These are phyloP conservation scores for Leavenworthia alabamica DNA, from an alignment of 345 rosid species.

Conservation along the genomic window DNA sequence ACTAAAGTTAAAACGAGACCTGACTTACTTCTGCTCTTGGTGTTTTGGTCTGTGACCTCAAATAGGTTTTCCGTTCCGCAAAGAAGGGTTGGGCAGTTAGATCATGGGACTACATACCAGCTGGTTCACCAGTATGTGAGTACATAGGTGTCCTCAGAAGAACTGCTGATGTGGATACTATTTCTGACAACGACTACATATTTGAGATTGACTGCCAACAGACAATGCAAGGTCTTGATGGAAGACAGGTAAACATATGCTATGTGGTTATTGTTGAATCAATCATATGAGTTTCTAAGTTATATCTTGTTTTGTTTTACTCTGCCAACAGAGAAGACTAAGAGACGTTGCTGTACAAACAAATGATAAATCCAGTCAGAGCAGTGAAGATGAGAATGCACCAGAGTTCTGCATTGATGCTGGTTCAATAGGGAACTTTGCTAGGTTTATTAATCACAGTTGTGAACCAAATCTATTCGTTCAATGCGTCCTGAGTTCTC, in stretches of 20 bases:
- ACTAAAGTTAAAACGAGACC: background rate
- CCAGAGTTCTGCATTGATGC: slow-evolving; percentile 97
- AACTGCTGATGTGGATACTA: slow-evolving; percentile 65
- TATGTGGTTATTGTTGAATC: slow-evolving; percentile 3
- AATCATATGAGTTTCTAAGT: background rate
- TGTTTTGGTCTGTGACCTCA: slow-evolving; percentile 11
- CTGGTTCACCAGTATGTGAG: slow-evolving; percentile 93
- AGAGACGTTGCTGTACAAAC: slow-evolving; percentile 39
- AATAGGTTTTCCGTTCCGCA: slow-evolving; percentile 77
- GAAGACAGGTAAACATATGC: slow-evolving; percentile 59
- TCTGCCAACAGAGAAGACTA: slow-evolving; percentile 54
- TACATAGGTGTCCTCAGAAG: slow-evolving; percentile 64
- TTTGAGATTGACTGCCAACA: slow-evolving; percentile 94
- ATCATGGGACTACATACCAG: slow-evolving; percentile 89
- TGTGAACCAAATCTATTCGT: slow-evolving; percentile 94
- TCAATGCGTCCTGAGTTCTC: slow-evolving; percentile 77
- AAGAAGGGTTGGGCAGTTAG: slow-evolving; percentile 96
- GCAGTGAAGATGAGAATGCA: slow-evolving; percentile 43
- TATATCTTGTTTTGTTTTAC: slow-evolving; percentile 6
- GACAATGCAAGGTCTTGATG: slow-evolving; percentile 80
- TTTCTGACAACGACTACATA: slow-evolving; percentile 62
- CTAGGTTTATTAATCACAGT: slow-evolving; percentile 90
- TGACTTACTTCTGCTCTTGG: background rate
- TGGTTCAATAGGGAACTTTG: slow-evolving; percentile 64
- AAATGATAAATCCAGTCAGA: slow-evolving; percentile 15